These are phyloP conservation scores for Chalciporus sphaerocephalus DNA, from an alignment of 768 basidiomycete species.

Conservation along the genomic window DNA sequence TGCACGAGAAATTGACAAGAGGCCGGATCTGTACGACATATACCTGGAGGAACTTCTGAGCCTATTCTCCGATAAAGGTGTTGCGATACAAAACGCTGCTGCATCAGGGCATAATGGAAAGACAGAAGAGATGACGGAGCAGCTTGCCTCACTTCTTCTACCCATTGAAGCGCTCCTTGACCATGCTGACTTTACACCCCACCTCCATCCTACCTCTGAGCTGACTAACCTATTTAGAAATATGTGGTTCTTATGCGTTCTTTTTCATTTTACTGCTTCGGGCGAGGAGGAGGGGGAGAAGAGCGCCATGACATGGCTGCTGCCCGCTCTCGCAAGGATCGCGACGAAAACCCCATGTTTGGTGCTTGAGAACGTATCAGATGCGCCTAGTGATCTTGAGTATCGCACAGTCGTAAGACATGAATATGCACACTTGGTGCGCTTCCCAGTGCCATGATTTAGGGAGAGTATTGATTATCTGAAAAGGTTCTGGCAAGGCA, in stretches of 20 bases:
- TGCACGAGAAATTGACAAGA: slow-evolving; percentile 68
- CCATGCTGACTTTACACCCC: slow-evolving; percentile 64
- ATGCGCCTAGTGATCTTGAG: slow-evolving; percentile 84
- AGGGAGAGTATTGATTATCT: slow-evolving; percentile 2
- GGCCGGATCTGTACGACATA: slow-evolving; percentile 71
- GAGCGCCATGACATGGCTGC: slow-evolving; percentile 73
- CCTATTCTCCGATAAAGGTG: slow-evolving; percentile 86
- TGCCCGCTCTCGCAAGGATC: slow-evolving; percentile 71
- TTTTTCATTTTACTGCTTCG: slow-evolving; percentile 70
- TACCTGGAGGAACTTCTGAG: slow-evolving; percentile 84
- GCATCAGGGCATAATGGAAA: slow-evolving; percentile 62
- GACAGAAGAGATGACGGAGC: slow-evolving; percentile 82
- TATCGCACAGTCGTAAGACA: slow-evolving; percentile 88
- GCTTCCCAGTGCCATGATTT: slow-evolving; percentile 15
- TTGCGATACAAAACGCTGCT: slow-evolving; percentile 81
- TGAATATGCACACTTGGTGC: slow-evolving; percentile 74
- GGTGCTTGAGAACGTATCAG: slow-evolving; percentile 76
- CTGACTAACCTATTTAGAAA: slow-evolving; percentile 80
- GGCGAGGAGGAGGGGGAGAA: slow-evolving; percentile 43
- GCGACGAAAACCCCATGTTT: slow-evolving; percentile 83
- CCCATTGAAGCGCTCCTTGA: slow-evolving; percentile 85
- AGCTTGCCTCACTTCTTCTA: slow-evolving; percentile 81
- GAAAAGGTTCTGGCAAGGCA: slow-evolving; percentile 69
- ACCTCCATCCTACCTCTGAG: slow-evolving; percentile 49
- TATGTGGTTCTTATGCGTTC: slow-evolving; percentile 88